Conservation (phyloP, 2,329 filamentous ascomycete genomes). For the Fusarium sp. region DNA sequence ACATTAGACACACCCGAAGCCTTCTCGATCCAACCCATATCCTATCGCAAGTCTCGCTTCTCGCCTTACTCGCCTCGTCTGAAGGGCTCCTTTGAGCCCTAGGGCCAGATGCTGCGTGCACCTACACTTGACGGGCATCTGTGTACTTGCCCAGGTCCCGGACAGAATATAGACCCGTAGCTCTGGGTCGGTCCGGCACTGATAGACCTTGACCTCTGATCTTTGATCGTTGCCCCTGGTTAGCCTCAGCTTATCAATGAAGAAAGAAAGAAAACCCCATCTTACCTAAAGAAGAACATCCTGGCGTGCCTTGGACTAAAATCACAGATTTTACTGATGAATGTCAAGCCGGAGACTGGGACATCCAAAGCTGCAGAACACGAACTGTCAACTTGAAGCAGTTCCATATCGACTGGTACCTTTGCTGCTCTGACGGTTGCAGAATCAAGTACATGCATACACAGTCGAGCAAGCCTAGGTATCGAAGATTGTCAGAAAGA, state of each 20-base stretch:
- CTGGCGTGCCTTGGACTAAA: background rate
- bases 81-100: conserved; percentile 2
- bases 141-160: background rate
- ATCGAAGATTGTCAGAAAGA: conserved; percentile 15
- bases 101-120: conserved; percentile 5
- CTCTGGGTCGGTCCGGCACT: conserved; percentile 39
- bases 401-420: conserved; percentile 18
- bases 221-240: conserved; percentile 24
- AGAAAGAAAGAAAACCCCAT: background rate
- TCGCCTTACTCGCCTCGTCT: conserved; percentile 13
- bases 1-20: conserved; percentile 16
- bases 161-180: conserved; percentile 14
- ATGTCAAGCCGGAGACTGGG: background rate
- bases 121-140: background rate
- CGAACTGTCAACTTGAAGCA: background rate
- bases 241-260: conserved; percentile 19
- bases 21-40: conserved; percentile 1
- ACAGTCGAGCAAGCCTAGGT: conserved; percentile 3
- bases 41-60: background rate
- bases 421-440: conserved; percentile 26
- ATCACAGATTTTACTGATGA: background rate
- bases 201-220: conserved; percentile 25
- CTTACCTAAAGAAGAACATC: background rate
- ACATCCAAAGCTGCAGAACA: background rate
- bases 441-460: background rate